These are phyloP conservation scores for Marvania coccoides DNA, from an alignment of 139 green algal species.

Conservation along the genomic window DNA sequence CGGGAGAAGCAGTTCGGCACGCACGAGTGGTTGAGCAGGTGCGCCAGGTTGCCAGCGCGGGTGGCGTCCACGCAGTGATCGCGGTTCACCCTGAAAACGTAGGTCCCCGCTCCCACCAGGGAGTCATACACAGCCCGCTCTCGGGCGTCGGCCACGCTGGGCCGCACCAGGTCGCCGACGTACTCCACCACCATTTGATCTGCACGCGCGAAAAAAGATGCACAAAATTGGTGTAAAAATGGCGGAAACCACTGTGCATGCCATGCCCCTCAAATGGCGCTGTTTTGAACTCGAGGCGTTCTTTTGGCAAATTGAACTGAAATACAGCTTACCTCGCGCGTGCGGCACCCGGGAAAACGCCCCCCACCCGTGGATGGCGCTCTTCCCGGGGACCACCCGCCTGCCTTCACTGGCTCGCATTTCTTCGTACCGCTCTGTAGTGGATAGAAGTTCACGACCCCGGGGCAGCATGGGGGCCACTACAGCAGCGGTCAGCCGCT, in stretches of 20 bases:
- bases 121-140: slow-evolving; percentile 60
- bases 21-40: slow-evolving; percentile 92
- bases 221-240: neutral
- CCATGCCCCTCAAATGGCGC: neutral
- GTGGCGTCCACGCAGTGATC: slow-evolving; percentile 58
- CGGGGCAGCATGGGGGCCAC: no score
- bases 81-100: slow-evolving; percentile 70
- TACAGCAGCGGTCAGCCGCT: no score
- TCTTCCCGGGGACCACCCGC: slow-evolving; percentile 60
- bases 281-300: no score
- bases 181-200: slow-evolving; percentile 69
- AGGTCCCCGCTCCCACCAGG: slow-evolving; percentile 78
- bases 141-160: slow-evolving; percentile 42
- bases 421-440: slow-evolving; percentile 11
- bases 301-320: neutral
- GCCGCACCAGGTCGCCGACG: slow-evolving; percentile 49
- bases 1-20: slow-evolving; percentile 67
- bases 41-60: slow-evolving; percentile 60
- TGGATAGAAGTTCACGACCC: neutral
- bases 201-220: neutral
- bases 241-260: neutral
- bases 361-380: slow-evolving; percentile 74
- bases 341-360: slow-evolving; percentile 58
- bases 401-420: slow-evolving; percentile 24
- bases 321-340: slow-evolving; percentile 29